Conservation (phyloP, 108 stramenopile genomes). For the Pseudonitzschia delicatissima region DNA sequence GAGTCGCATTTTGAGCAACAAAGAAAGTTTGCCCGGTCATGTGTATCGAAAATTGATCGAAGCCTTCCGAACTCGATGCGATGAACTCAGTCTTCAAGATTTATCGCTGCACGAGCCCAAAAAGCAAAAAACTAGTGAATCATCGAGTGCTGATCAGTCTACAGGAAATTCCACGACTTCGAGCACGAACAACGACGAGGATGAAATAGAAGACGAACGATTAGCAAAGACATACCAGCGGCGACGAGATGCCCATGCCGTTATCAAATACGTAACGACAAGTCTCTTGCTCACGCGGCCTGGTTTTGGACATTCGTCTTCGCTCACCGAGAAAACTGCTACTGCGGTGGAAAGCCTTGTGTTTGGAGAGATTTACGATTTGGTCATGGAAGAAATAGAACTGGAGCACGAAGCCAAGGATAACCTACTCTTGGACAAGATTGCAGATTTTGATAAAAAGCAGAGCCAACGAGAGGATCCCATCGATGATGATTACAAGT, state of each 20-base stretch:
- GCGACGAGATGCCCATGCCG: conserved; percentile 76
- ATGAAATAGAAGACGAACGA: neutral
- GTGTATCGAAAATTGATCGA: conserved; percentile 68
- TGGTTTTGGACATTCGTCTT: conserved; percentile 59
- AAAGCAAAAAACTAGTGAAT: neutral
- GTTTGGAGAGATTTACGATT: conserved; percentile 78
- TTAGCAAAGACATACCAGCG: conserved; percentile 24
- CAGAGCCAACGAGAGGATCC: neutral
- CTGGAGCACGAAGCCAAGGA: conserved; percentile 41
- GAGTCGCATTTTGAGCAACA: conserved; percentile 73
- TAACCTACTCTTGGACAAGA: conserved; percentile 40
- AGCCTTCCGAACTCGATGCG: conserved; percentile 38
- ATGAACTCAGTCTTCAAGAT: neutral
- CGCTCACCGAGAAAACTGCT: conserved; percentile 72
- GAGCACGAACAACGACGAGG: neutral
- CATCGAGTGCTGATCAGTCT: neutral
- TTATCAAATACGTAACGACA: conserved; percentile 86
- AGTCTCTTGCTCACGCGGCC: conserved; percentile 74
- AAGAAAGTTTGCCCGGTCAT: conserved; percentile 77
- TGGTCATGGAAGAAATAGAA: conserved; percentile 56
- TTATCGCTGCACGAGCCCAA: neutral
- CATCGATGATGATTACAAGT: conserved; percentile 8
- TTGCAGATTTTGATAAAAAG: conserved; percentile 33
- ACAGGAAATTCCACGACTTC: neutral
- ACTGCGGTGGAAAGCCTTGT: conserved; percentile 73